Evolutionary conservation across 345 rosid species (phyloP).

Genomic region (Odontarrhena argentea): DNA sequence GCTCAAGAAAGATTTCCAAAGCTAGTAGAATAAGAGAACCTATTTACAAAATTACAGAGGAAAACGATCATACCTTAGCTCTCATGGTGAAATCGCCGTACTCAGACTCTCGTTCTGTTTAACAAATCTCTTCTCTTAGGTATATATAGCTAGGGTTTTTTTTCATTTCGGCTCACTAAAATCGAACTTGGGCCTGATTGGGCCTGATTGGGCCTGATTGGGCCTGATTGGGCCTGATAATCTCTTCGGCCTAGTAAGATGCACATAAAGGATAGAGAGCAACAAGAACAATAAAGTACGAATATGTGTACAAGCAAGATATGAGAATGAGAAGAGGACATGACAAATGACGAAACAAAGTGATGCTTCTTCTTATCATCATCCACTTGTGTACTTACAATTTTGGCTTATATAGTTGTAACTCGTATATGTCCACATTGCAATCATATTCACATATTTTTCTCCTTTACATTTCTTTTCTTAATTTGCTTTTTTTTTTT

Average conservation of each 20-base stretch:
- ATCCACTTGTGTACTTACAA: conserved; percentile 20
- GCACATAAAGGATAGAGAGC: background rate
- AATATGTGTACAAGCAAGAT: conserved; percentile 14
- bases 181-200: background rate
- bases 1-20: too few species aligned
- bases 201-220: too few species aligned
- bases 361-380: conserved; percentile 21
- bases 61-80: conserved; percentile 28
- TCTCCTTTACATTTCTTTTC: too few species aligned
- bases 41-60: background rate
- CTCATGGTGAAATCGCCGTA: conserved; percentile 37
- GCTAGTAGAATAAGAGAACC: too few species aligned
- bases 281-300: background rate
- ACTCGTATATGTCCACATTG: conserved; percentile 5
- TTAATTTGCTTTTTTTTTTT: too few species aligned
- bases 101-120: conserved; percentile 3
- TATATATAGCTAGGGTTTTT: conserved; percentile 40
- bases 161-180: background rate
- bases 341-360: conserved; percentile 7
- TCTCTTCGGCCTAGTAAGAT: conserved; percentile 7
- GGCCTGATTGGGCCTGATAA: background rate
- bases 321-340: conserved; percentile 26
- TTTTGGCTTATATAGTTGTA: conserved; percentile 31
- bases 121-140: background rate
- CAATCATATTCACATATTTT: too few species aligned